Percentiles rank a stretch among this genome's conserved stretches.
phyloP scores from a whole-genome alignment of 192 early-diverging fungal species.

The Dimargaris verticillata region DNA sequence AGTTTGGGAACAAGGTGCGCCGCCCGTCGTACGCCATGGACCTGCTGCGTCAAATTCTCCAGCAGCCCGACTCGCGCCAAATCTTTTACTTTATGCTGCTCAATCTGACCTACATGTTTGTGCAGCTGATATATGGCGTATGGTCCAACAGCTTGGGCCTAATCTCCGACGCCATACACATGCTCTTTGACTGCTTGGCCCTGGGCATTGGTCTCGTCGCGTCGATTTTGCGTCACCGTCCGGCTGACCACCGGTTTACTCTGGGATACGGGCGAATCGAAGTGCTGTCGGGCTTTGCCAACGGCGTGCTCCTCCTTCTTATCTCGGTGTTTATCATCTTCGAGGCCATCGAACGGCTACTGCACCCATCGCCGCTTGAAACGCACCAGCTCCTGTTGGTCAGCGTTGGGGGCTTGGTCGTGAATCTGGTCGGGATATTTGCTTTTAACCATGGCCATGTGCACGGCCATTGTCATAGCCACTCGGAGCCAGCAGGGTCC shows the following conservation, averaged over 20 bases:
- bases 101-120: slow-evolving; percentile 83
- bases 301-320: slow-evolving; percentile 77
- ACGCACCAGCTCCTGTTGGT: slow-evolving; percentile 73
- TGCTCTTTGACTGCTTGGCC: slow-evolving; percentile 94
- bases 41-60: slow-evolving; percentile 25
- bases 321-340: slow-evolving; percentile 81
- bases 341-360: slow-evolving; percentile 75
- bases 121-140: slow-evolving; percentile 68
- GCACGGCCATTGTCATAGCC: slow-evolving; percentile 41
- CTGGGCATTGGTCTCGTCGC: slow-evolving; percentile 75
- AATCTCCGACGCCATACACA: slow-evolving; percentile 92
- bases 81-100: slow-evolving; percentile 87
- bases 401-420: slow-evolving; percentile 74
- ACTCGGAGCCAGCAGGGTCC: slow-evolving; percentile 10
- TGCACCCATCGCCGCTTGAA: slow-evolving; percentile 73
- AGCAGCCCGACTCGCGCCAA: slow-evolving; percentile 64
- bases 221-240: slow-evolving; percentile 83
- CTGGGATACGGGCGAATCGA: slow-evolving; percentile 79
- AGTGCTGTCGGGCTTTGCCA: slow-evolving; percentile 80
- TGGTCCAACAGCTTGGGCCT: slow-evolving; percentile 77
- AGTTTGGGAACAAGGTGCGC: no score
- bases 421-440: slow-evolving; percentile 86
- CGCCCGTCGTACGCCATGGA: not conserved
- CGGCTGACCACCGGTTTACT: slow-evolving; percentile 50
- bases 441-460: slow-evolving; percentile 77